Conservation (phyloP, 2,329 filamentous ascomycete species). For the Fusarium veterinarium region DNA sequence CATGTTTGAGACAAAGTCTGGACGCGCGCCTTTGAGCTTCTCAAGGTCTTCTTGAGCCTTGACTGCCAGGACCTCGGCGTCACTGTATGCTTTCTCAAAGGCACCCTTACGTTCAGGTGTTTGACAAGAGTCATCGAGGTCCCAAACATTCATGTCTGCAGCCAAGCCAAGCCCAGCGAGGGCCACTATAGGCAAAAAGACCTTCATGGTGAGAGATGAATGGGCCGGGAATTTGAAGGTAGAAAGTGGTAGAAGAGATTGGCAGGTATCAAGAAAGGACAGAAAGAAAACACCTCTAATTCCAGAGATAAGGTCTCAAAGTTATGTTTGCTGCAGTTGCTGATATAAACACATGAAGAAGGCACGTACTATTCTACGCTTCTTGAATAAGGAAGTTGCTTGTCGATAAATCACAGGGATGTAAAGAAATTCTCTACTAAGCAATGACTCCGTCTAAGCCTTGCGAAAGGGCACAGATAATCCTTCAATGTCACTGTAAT, state of each 20-base stretch:
- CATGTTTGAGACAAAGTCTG: not conserved
- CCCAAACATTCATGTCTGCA: not conserved
- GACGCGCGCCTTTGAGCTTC: not conserved
- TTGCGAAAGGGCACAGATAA: not conserved
- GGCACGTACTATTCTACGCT: fast-evolving
- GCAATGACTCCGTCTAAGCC: not conserved
- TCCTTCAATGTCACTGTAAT: not conserved
- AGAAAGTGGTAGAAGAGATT: not conserved
- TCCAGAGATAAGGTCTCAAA: not conserved
- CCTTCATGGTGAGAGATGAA: not conserved
- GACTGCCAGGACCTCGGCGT: not conserved
- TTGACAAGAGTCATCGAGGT: constrained; percentile 6
- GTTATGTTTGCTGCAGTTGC: not conserved
- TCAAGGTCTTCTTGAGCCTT: constrained; percentile 1
- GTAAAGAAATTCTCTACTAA: fast-evolving
- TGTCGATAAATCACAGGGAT: not conserved
- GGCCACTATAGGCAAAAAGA: not conserved
- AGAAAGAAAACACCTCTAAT: no score
- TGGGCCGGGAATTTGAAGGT: no score
- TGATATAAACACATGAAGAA: not conserved
- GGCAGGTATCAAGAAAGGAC: not conserved
- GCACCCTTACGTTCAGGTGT: not conserved
- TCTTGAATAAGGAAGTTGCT: fast-evolving
- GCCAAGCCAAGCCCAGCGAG: not conserved
- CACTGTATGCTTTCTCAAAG: not conserved